phyloP scores from a whole-genome alignment of 2,329 filamentous ascomycete species.

The Fusarium albosuccineum region DNA sequence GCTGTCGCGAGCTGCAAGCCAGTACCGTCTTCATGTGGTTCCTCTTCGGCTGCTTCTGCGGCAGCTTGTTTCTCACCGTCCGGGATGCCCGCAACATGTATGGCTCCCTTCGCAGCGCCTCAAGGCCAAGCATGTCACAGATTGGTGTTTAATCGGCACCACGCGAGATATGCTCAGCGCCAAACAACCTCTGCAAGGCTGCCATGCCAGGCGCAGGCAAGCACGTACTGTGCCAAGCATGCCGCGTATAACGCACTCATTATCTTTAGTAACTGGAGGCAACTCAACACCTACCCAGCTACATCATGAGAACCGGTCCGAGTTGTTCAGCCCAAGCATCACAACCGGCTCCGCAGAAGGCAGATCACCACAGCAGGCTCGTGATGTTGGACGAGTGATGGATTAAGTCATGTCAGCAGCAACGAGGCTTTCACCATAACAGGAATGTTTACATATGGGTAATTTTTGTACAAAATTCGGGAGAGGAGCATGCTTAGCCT shows the following conservation, averaged over 20 bases:
- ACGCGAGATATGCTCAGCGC: background rate
- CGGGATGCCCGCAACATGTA: conserved; percentile 62
- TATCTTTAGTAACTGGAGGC: background rate
- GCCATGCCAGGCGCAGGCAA: conserved; percentile 1
- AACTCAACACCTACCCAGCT: background rate
- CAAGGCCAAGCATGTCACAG: conserved; percentile 69
- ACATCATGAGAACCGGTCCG: background rate
- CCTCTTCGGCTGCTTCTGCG: conserved; percentile 73
- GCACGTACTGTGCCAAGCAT: background rate
- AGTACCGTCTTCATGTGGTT: conserved; percentile 84
- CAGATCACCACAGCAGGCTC: conserved; percentile 11
- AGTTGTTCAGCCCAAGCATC: background rate
- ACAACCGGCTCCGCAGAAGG: conserved; percentile 8
- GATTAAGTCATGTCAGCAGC: conserved; percentile 20
- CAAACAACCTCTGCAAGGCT: conserved; percentile 5
- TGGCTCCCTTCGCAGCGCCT: conserved; percentile 57
- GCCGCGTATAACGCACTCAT: background rate
- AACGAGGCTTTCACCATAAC: conserved; percentile 18
- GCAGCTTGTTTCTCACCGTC: conserved; percentile 67
- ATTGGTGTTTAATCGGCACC: conserved; percentile 59
- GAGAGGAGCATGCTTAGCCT: conserved; percentile 15
- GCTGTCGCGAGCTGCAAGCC: conserved; percentile 82
- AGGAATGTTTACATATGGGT: conserved; percentile 19
- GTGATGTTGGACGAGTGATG: conserved; percentile 20
- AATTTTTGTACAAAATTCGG: conserved; percentile 21